A percentile compares a stretch with the other conserved stretches of the same genome.
Conservation (phyloP, 2,329 filamentous ascomycete species). For the Teratosphaeria gauchensis region DNA sequence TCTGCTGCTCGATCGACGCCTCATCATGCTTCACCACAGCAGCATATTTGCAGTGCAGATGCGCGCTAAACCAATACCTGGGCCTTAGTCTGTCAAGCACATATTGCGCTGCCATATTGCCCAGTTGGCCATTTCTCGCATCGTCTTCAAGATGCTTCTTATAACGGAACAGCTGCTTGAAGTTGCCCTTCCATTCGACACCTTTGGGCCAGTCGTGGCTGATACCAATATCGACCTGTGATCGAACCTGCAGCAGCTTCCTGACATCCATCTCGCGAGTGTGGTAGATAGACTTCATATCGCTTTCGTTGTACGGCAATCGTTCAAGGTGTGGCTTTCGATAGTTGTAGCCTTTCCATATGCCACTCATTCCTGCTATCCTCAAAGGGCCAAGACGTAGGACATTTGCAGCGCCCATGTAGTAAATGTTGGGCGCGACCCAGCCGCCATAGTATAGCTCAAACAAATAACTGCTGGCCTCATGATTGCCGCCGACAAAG, state of each 20-base stretch:
- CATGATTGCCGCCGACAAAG: constrained; percentile 91
- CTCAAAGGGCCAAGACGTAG: constrained; percentile 73
- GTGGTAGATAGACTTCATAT: constrained; percentile 79
- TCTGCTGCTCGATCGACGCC: neutral
- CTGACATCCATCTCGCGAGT: constrained; percentile 82
- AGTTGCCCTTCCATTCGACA: constrained; percentile 70
- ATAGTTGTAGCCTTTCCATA: constrained; percentile 90
- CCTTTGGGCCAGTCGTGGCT: constrained; percentile 93
- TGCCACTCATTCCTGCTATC: constrained; percentile 83
- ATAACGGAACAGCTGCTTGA: constrained; percentile 54
- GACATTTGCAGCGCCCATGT: constrained; percentile 86
- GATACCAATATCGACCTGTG: constrained; percentile 80
- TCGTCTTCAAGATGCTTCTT: constrained; percentile 72
- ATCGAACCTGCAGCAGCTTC: constrained; percentile 74
- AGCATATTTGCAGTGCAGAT: constrained; percentile 80
- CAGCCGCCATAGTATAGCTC: constrained; percentile 95
- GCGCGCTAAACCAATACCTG: constrained; percentile 78
- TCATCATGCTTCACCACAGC: constrained; percentile 47
- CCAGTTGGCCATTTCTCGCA: constrained; percentile 63
- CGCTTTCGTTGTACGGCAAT: constrained; percentile 68
- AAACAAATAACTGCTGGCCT: constrained; percentile 80
- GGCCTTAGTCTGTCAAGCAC: constrained; percentile 76
- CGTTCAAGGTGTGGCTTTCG: constrained; percentile 74
- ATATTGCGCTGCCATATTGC: constrained; percentile 67
- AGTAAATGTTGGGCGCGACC: constrained; percentile 96